These are phyloP conservation scores for Besnoitia besnoiti DNA, from an alignment of 169 alveolate species.

Conservation along the genomic window DNA sequence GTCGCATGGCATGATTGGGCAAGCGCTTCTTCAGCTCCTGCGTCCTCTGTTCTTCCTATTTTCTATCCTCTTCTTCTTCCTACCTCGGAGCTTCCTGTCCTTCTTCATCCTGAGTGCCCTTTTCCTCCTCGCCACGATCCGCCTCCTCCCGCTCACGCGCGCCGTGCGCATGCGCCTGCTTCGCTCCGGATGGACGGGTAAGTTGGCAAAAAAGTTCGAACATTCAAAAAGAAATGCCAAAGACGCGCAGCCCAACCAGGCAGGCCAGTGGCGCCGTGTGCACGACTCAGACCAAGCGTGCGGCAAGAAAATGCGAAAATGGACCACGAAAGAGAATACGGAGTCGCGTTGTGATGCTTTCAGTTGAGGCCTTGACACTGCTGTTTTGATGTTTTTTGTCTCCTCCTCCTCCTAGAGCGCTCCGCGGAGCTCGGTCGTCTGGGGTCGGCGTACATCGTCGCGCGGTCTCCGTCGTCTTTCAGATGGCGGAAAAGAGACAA, in stretches of 20 bases:
- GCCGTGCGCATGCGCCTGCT: neutral
- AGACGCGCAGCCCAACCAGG: too few relatives aligned
- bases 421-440: neutral
- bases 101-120: neutral
- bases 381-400: neutral
- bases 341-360: too few relatives aligned
- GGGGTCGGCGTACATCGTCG: neutral
- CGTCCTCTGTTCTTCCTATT: neutral
- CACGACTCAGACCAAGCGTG: too few relatives aligned
- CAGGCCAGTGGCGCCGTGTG: too few relatives aligned
- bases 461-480: neutral
- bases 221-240: too few relatives aligned
- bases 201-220: too few relatives aligned
- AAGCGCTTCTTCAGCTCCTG: neutral
- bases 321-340: too few relatives aligned
- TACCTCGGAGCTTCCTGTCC: neutral
- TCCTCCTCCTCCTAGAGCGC: neutral
- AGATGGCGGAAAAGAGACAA: too few relatives aligned
- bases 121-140: neutral
- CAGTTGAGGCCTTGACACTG: too few relatives aligned
- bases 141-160: neutral
- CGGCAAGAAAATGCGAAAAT: too few relatives aligned
- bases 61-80: neutral
- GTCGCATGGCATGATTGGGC: neutral
- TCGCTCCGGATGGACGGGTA: slow-evolving; percentile 19